Percentiles rank a stretch among this genome's conserved stretches.
phyloP scores from a whole-genome alignment of 805 yeast species.

The Starmerella vitae region DNA sequence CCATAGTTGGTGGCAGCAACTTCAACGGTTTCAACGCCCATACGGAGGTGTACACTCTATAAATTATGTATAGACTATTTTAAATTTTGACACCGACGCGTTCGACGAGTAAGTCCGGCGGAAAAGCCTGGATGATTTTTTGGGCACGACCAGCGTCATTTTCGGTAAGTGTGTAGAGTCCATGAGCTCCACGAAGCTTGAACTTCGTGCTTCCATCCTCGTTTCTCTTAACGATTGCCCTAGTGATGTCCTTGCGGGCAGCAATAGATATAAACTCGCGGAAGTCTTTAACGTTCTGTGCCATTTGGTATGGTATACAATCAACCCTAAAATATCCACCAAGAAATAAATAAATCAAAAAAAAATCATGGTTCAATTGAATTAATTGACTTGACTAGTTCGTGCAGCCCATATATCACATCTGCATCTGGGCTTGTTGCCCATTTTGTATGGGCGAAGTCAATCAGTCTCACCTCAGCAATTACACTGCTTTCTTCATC shows the following conservation, averaged over 20 bases:
- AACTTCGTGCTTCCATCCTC: slow-evolving; percentile 88
- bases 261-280: slow-evolving; percentile 91
- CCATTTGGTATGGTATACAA: slow-evolving; percentile 17
- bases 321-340: too few relatives aligned
- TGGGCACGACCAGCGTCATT: slow-evolving; percentile 93
- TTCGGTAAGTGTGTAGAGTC: slow-evolving; percentile 90
- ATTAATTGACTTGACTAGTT: slow-evolving; percentile 30
- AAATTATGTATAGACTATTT: background rate
- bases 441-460: slow-evolving; percentile 75
- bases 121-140: slow-evolving; percentile 94
- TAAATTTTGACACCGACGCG: slow-evolving; percentile 13
- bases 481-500: slow-evolving; percentile 26
- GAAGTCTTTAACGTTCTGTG: slow-evolving; percentile 77
- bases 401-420: slow-evolving; percentile 54
- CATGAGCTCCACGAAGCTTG: slow-evolving; percentile 94
- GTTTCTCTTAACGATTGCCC: slow-evolving; percentile 92
- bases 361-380: background rate
- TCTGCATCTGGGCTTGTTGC: slow-evolving; percentile 58
- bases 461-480: slow-evolving; percentile 58
- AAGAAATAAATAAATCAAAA: background rate
- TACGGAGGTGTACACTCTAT: slow-evolving; percentile 10
- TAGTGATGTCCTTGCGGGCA: slow-evolving; percentile 72
- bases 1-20: slow-evolving; percentile 79
- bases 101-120: slow-evolving; percentile 43
- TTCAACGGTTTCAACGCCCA: slow-evolving; percentile 64